Percentiles rank a stretch among this genome's conserved stretches.
These are phyloP conservation scores for Selenicereus undatus DNA, from an alignment of 148 eudicot genomes.

Conservation along the genomic window DNA sequence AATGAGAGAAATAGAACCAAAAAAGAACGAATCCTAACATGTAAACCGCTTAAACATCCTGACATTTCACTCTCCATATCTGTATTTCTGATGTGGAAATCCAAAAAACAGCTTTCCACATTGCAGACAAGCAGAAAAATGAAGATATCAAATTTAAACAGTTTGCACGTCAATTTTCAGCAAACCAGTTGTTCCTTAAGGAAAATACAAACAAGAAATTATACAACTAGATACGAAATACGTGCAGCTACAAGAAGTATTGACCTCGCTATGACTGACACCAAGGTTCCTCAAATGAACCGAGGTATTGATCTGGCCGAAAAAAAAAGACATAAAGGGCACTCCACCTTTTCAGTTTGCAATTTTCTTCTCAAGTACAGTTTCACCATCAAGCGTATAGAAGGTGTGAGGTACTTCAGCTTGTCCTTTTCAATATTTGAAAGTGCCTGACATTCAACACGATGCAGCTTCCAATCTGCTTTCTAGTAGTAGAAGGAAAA, in stretches of 20 bases:
- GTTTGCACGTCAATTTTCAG: background rate
- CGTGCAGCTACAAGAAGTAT: background rate
- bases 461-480: slow-evolving; percentile 91
- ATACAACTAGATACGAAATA: background rate
- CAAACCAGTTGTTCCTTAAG: background rate
- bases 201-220: background rate
- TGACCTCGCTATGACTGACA: background rate
- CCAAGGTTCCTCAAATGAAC: background rate
- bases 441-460: slow-evolving; percentile 65
- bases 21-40: background rate
- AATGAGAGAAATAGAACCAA: background rate
- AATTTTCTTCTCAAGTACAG: slow-evolving; percentile 61
- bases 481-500: slow-evolving; percentile 48
- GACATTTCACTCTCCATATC: background rate
- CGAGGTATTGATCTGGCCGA: background rate
- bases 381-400: slow-evolving; percentile 83
- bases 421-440: slow-evolving; percentile 54
- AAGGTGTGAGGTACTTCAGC: slow-evolving; percentile 66
- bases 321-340: slow-evolving; percentile 1
- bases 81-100: background rate
- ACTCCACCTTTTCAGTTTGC: slow-evolving; percentile 62
- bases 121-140: background rate
- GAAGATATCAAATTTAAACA: background rate
- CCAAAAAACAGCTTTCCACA: background rate
- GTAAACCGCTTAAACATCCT: background rate